Evolutionary conservation across 1,284 basidiomycete species (phyloP).

Genomic region (Tremellales sp.): DNA sequence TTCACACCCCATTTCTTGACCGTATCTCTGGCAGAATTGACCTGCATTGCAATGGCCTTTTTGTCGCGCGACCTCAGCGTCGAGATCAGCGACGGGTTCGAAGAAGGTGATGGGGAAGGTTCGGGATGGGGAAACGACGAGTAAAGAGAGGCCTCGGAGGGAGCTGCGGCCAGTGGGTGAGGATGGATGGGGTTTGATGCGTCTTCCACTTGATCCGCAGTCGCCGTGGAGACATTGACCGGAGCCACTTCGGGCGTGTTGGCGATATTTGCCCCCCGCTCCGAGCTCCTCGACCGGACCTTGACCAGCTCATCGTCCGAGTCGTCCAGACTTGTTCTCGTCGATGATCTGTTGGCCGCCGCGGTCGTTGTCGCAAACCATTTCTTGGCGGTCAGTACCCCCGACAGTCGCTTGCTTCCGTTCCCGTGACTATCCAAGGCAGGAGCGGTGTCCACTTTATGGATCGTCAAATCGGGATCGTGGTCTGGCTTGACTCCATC

Average conservation of each 20-base stretch:
- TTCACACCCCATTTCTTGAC: constrained; percentile 84
- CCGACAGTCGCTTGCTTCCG: no score
- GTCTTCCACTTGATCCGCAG: background rate
- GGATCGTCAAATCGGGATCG: no score
- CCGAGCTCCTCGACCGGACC: constrained; percentile 5
- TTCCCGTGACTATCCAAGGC: no score
- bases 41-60: constrained; percentile 66
- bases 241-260: constrained; percentile 9
- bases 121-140: background rate
- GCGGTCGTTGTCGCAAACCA: constrained; percentile 25
- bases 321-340: no score
- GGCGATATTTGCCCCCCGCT: constrained; percentile 4
- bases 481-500: constrained; percentile 11
- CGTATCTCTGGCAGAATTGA: constrained; percentile 64
- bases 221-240: background rate
- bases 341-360: no score
- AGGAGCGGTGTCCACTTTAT: no score
- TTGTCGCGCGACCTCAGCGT: constrained; percentile 70
- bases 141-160: background rate
- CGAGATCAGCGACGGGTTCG: constrained; percentile 44
- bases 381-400: constrained; percentile 21
- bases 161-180: constrained; percentile 1
- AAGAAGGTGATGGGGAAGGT: no score
- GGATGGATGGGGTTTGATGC: constrained; percentile 4
- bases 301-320: background rate